Base-by-base conservation (phyloP, 805 yeast genomes). In the Zygoascus biomembranicola region DNA sequence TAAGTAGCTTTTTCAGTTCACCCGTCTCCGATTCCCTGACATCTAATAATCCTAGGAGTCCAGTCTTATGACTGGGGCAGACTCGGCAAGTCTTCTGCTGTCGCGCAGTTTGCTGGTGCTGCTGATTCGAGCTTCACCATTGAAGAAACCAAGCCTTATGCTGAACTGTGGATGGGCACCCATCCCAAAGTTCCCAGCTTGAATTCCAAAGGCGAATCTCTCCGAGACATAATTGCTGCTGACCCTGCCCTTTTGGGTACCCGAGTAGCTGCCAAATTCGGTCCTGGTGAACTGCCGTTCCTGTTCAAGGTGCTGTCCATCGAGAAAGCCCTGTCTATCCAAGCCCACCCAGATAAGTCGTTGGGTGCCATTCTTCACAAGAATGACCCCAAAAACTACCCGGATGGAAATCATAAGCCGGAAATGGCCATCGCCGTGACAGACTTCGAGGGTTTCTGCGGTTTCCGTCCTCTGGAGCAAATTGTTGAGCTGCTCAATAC, bases 81-180 rank as follows among this genome's bases (percentile, higher is more conserved):
- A 66, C 69, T 88, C 53, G 98, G 99, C 46, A 75, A 82, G 6
- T 61, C 80, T 6, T 87, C 96, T 18, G 85, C 95, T 8, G 99
- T 90, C 50, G 99, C 99, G 4, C 84, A 78, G 66, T 92, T 82
- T 67, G 95, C 96, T 45, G 76, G 83, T 41, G 74, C 76, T 50
- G 81, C 95, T 45, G 83, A 86, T 69, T 78, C 87, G 2, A 45
- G 61, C 11, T 74, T 87, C 52, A 65, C 64, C 18, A 78, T 90
- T 52, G 88, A 86, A 59, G 90, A 85, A 63, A 51, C 75, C 41
- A 80, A 82, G 65, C 98, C 99, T 10, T 94, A 94, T 66, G 99
- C 99, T 16, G 99, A 94, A 69, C 76, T 94, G 61, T 94, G 99
- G 99, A 94, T 94, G 99, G 99, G 99, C 42, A 90, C 98, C 26